These are phyloP conservation scores for Penicillium pancosmium DNA, from an alignment of 495 filamentous ascomycete species.

Conservation along the genomic window DNA sequence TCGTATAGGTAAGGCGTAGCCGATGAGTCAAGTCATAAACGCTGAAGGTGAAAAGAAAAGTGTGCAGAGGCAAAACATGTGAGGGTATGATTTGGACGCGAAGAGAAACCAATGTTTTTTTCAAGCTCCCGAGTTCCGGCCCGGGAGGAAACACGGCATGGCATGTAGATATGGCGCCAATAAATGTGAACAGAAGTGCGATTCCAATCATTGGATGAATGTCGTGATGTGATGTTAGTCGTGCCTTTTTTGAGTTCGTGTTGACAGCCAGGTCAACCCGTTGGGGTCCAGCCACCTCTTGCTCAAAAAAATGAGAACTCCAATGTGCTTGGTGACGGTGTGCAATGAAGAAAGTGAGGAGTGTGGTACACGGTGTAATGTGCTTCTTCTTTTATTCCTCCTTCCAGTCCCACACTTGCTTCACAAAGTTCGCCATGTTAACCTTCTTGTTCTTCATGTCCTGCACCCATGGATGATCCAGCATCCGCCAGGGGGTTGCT, in stretches of 20 bases:
- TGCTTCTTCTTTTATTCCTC: conserved; percentile 32
- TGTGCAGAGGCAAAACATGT: neutral
- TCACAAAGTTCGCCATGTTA: conserved; percentile 91
- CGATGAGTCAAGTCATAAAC: conserved; percentile 11
- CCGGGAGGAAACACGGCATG: conserved; percentile 19
- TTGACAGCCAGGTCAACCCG: conserved; percentile 51
- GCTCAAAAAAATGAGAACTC: conserved; percentile 27
- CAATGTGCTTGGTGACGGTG: conserved; percentile 18
- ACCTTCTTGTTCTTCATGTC: conserved; percentile 96
- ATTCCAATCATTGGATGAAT: neutral
- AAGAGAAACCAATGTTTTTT: neutral
- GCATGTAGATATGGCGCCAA: conserved; percentile 16
- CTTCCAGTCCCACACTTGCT: conserved; percentile 95
- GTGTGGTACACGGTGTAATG: conserved; percentile 8
- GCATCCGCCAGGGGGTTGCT: conserved; percentile 96
- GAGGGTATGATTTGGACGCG: conserved; percentile 5
- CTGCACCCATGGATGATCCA: conserved; percentile 97
- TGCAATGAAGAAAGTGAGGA: conserved; percentile 16
- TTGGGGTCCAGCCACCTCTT: conserved; percentile 44
- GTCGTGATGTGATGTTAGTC: conserved; percentile 15
- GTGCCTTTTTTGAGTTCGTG: conserved; percentile 31
- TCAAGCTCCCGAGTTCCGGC: conserved; percentile 27
- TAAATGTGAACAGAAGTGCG: conserved; percentile 16
- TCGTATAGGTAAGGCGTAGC: conserved; percentile 29
- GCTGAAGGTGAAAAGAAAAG: conserved; percentile 4